phyloP scores from a whole-genome alignment of 768 basidiomycete species.

The Suillus fuscotomentosus region DNA sequence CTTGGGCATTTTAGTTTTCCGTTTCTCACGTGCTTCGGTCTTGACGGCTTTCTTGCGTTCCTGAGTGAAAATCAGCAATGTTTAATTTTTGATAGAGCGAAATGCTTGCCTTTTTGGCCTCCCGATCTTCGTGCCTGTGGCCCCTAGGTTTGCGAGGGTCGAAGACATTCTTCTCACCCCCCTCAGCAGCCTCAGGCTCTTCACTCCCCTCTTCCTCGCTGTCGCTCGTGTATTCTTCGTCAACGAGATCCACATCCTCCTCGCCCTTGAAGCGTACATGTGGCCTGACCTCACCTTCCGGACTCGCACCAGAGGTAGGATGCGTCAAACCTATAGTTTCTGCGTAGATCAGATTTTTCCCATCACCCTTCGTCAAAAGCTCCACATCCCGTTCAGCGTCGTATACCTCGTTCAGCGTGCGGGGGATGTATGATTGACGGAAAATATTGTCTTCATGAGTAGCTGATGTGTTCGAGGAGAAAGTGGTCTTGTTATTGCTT shows the following conservation, averaged over 20 bases:
- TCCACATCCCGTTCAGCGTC: slow-evolving; percentile 94
- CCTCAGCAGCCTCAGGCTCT: slow-evolving; percentile 26
- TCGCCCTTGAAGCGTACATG: slow-evolving; percentile 21
- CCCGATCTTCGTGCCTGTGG: slow-evolving; percentile 90
- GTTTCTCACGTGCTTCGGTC: slow-evolving; percentile 81
- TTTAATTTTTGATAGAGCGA: slow-evolving; percentile 8
- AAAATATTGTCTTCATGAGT: slow-evolving; percentile 88
- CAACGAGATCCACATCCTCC: slow-evolving; percentile 21
- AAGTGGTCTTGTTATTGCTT: slow-evolving; percentile 12
- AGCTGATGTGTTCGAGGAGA: slow-evolving; percentile 12
- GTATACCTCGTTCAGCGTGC: slow-evolving; percentile 87
- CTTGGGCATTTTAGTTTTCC: slow-evolving; percentile 94
- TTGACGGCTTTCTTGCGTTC: slow-evolving; percentile 91
- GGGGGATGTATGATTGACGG: slow-evolving; percentile 88
- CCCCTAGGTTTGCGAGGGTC: slow-evolving; percentile 64
- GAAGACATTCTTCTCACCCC: slow-evolving; percentile 30
- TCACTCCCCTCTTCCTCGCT: slow-evolving; percentile 36
- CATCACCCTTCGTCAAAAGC: slow-evolving; percentile 66
- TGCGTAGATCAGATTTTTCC: slow-evolving; percentile 78
- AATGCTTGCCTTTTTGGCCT: slow-evolving; percentile 76
- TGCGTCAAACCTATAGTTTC: slow-evolving; percentile 80
- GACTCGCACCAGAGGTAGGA: slow-evolving; percentile 18
- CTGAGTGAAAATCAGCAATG: slow-evolving; percentile 37
- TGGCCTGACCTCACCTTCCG: slow-evolving; percentile 3
- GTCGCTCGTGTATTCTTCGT: slow-evolving; percentile 28